A percentile compares a stretch with the other conserved stretches of the same genome.
Conservation (phyloP, 169 alveolate species). For the Eimeria sp. region DNA sequence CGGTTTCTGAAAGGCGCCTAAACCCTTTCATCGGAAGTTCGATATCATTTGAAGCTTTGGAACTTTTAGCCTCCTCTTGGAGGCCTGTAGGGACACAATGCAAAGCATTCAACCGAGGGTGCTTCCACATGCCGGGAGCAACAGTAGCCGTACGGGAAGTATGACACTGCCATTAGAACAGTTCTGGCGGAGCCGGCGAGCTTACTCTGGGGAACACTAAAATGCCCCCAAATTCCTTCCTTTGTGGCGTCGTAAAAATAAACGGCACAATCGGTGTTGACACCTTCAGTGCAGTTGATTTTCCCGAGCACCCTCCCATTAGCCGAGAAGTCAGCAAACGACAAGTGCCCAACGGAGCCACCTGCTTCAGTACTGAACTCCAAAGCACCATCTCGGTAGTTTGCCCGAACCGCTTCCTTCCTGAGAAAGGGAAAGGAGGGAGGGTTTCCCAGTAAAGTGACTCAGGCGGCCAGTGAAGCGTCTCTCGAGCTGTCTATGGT, state of each 20-base stretch:
- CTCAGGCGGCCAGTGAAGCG: neutral
- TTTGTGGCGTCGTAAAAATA: constrained; percentile 41
- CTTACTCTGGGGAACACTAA: constrained; percentile 57
- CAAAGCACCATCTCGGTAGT: constrained; percentile 16
- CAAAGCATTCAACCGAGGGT: neutral
- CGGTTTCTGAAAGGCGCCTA: constrained; percentile 2
- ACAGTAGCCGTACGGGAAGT: neutral
- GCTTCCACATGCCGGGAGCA: neutral
- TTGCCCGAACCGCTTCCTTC: constrained; percentile 24
- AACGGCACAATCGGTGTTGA: constrained; percentile 37
- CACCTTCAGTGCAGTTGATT: neutral
- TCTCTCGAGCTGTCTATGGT: neutral
- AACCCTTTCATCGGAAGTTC: neutral
- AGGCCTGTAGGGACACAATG: neutral
- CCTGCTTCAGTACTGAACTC: constrained; percentile 26
- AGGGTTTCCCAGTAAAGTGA: neutral
- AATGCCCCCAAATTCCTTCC: constrained; percentile 42
- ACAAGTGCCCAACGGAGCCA: neutral
- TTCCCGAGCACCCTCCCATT: constrained; percentile 66
- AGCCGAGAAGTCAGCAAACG: constrained; percentile 54
- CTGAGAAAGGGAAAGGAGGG: neutral
- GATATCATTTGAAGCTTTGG: neutral
- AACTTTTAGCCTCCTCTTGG: neutral
- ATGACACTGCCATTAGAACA: neutral
- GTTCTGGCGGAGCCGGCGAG: neutral